Evolutionary conservation across 805 yeast genomes (phyloP).

Genomic region (Helenozyma rhizophorensis): DNA sequence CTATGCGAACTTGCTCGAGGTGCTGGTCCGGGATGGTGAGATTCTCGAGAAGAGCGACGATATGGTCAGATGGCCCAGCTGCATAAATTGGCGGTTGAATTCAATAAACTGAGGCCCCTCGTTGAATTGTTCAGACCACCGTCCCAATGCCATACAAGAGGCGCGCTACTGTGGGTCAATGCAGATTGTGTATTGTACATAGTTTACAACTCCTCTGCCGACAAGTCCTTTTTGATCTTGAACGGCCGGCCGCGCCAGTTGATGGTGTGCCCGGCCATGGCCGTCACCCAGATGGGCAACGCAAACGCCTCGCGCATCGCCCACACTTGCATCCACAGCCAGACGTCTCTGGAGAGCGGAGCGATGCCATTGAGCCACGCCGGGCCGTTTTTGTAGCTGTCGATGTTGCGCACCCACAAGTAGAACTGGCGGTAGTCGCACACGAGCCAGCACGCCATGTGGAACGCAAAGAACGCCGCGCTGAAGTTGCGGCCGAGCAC

Average conservation of each 20-base stretch:
- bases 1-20: too few species aligned
- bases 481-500: slow-evolving; percentile 27
- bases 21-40: too few species aligned
- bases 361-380: slow-evolving; percentile 14
- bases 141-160: too few species aligned
- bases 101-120: too few species aligned
- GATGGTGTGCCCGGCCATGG: slow-evolving; percentile 70
- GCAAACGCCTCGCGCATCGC: slow-evolving; percentile 66
- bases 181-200: too few species aligned
- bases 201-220: slow-evolving; percentile 65
- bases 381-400: slow-evolving; percentile 3
- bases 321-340: slow-evolving; percentile 48
- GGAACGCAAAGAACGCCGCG: slow-evolving; percentile 41
- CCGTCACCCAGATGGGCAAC: slow-evolving; percentile 76
- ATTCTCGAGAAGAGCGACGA: too few species aligned
- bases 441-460: slow-evolving; percentile 57
- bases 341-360: slow-evolving; percentile 12
- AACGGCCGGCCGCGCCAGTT: slow-evolving; percentile 82
- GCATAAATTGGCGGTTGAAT: too few species aligned
- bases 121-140: too few species aligned
- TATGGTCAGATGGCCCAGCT: too few species aligned
- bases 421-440: slow-evolving; percentile 61
- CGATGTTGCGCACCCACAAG: slow-evolving; percentile 31
- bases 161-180: too few species aligned
- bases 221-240: slow-evolving; percentile 63